Base-by-base conservation (phyloP, 2,329 filamentous ascomycete genomes). In the Cylindrodendrum hubeiense region DNA sequence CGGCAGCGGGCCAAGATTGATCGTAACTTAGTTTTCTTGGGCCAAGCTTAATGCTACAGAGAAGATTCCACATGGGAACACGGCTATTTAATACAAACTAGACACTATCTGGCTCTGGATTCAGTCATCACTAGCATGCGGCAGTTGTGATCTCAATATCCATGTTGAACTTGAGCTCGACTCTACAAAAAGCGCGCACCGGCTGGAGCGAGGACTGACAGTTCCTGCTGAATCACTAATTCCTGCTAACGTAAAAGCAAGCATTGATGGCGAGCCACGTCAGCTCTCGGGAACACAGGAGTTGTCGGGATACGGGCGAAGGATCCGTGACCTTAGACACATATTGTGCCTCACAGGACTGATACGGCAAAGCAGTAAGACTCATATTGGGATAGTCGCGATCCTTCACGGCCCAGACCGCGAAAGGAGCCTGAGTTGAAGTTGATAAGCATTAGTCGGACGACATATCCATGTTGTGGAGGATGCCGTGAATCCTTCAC, bases 51-150 rank as follows among this genome's bases (percentile, higher is more conserved):
- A 59, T 51, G 33, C 37, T 13, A 52, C 37, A 13, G 5, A 43
- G 4, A 17, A 17, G 7, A 19, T 21, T 51, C 2, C 13, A 6
- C 51, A 47, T n/a, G 64, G 55, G 64, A 30, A 47, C 12, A 59
- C 15, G 21, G 12, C 30, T 60, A 47, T 66, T 62, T 54, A 66
- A 59, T 55, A 66, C 43, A 66, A 63, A 22, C 6, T 24, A n/a
- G 15, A 26, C 5, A 50, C 26, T 59, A 13, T 30, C 26, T 47
- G 21, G 21, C 44, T 59, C 19, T 63, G 30, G 7, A 47, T 37
- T 26, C 49, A 33, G 21, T 33, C 47, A 39, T 54, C 21, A 26
- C 7, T 37, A 22, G n/a, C 19, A 37, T 34, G n/a, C 17, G 51
- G 43, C 26, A 21, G 12, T 50, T 30, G 19, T 9, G 22, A 49